Evolutionary conservation across 371 early-diverging fungal genomes (phyloP).

Genomic region (Mortierella sp.): DNA sequence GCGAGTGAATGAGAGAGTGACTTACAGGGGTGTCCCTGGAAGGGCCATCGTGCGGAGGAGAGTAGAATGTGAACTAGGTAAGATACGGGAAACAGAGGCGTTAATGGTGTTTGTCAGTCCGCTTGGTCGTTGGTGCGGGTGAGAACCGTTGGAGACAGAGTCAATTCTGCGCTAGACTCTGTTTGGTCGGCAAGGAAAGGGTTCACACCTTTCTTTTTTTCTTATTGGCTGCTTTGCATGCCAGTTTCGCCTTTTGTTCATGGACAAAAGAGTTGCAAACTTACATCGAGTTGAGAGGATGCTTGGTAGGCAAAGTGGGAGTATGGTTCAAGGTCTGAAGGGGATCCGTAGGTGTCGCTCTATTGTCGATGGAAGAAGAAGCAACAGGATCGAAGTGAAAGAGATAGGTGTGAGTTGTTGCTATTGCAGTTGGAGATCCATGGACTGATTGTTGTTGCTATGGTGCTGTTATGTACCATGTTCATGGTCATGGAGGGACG

Average conservation of each 20-base stretch:
- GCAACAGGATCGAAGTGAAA: not conserved
- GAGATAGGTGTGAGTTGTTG: not conserved
- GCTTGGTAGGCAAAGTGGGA: slow-evolving; percentile 46
- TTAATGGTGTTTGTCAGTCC: not conserved
- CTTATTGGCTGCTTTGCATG: not conserved
- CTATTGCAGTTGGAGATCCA: not conserved
- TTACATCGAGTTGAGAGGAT: slow-evolving; percentile 46
- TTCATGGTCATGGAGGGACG: slow-evolving; percentile 29
- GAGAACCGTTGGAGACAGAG: no score
- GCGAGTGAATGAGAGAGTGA: no score
- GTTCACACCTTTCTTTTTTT: not conserved
- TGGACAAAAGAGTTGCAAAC: slow-evolving; percentile 12
- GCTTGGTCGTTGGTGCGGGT: no score
- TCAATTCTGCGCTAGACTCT: not conserved
- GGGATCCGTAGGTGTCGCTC: slow-evolving; percentile 50
- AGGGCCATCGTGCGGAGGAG: slow-evolving; percentile 30
- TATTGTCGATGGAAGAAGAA: slow-evolving; percentile 1
- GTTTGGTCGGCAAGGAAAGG: not conserved
- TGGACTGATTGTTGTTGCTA: not conserved
- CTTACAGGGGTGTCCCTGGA: slow-evolving; percentile 36
- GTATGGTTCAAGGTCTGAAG: slow-evolving; percentile 43
- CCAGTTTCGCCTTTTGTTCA: not conserved
- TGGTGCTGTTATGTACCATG: slow-evolving; percentile 22
- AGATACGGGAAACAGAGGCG: not conserved
- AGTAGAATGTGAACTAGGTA: slow-evolving; percentile 44